Evolutionary conservation across 768 basidiomycete species (phyloP), one percentile per base, ranked within the genome.

Genomic region (Termitomyces sp.): DNA sequence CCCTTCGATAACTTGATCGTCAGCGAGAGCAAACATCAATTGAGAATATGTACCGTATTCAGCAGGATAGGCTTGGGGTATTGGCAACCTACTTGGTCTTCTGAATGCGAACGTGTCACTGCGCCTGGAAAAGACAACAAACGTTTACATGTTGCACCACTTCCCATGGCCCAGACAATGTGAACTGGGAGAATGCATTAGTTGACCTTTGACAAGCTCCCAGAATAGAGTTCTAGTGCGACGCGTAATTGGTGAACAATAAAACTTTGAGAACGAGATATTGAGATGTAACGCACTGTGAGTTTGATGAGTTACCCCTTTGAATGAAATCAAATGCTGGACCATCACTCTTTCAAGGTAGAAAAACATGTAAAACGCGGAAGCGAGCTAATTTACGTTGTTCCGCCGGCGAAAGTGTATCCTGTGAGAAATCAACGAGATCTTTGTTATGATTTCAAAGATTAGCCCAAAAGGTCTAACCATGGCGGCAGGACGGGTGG

Each of bases 241-340:
- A 28, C 5, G 61, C 55, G 16, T 27, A 1, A 55, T 37, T 25
- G 21, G 54, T 46, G n/a, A n/a, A n/a, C 41, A 39, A 5, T 28
- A 47, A 52, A 41, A n/a, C n/a, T n/a, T n/a, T n/a, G 23, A 30
- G 5, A 19, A 19, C 0, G 11, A 28, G 21, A 1, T 32, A 30
- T 28, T 30, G 27, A 45, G 4, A 32, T 47, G 35, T 28, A 41
- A 50, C 82, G 57, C 71, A 86, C 81, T 81, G 84, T 9, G 80
- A 69, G 12, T 66, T 66, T 2, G 84, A 80, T n/a, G 80, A 77
- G 66, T 90, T 89, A 60, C 80, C 76, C 3, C 89, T 88, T 72
- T 90, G 89, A 30, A 84, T 70, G 61, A 90, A 91, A 68, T 90
- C 87, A 58, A 90, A 84, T 1, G 82, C 80, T 19, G 90, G 89